These are phyloP conservation scores for Metschnikowia sp. DNA, from an alignment of 805 yeast genomes.

Conservation along the genomic window DNA sequence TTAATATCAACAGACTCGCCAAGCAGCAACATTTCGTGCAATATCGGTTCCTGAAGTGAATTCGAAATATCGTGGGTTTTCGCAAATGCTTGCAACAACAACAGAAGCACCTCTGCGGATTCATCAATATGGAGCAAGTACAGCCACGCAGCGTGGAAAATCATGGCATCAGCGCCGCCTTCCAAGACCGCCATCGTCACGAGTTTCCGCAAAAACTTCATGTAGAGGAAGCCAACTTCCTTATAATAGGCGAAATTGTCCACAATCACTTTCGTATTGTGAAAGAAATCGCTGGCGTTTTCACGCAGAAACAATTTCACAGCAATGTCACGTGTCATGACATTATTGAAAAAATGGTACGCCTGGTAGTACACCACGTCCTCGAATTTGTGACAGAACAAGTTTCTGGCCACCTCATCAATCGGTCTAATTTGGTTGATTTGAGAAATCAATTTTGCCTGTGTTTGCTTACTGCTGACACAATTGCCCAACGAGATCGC, in stretches of 20 bases:
- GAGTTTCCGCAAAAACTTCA: slow-evolving; percentile 29
- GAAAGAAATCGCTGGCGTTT: slow-evolving; percentile 17
- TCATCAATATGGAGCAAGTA: slow-evolving; percentile 15
- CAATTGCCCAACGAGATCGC: slow-evolving; percentile 37
- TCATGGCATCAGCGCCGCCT: slow-evolving; percentile 9
- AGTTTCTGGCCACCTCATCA: slow-evolving; percentile 15
- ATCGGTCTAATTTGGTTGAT: slow-evolving; percentile 4
- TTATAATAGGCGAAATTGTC: slow-evolving; percentile 36
- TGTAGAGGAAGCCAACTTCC: slow-evolving; percentile 27
- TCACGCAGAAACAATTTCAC: slow-evolving; percentile 9
- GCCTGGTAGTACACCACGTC: slow-evolving; percentile 39
- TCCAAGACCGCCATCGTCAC: slow-evolving; percentile 11
- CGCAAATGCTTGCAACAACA: slow-evolving; percentile 22
- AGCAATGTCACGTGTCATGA: slow-evolving; percentile 19
- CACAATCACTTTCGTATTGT: slow-evolving; percentile 25
- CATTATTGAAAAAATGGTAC: slow-evolving; percentile 33
- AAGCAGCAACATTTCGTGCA: slow-evolving; percentile 3
- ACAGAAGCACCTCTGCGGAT: slow-evolving; percentile 21
- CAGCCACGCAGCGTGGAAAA: slow-evolving; percentile 9
- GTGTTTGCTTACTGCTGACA: slow-evolving; percentile 21
- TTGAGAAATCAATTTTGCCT: slow-evolving; percentile 11
- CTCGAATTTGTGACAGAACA: slow-evolving; percentile 21
- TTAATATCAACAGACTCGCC: slow-evolving; percentile 9
- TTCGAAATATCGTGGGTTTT: background rate
- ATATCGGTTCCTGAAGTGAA: background rate